Evolutionary conservation across 129 eudicot genomes (phyloP).

Genomic region (Oenanthe sinensis): DNA sequence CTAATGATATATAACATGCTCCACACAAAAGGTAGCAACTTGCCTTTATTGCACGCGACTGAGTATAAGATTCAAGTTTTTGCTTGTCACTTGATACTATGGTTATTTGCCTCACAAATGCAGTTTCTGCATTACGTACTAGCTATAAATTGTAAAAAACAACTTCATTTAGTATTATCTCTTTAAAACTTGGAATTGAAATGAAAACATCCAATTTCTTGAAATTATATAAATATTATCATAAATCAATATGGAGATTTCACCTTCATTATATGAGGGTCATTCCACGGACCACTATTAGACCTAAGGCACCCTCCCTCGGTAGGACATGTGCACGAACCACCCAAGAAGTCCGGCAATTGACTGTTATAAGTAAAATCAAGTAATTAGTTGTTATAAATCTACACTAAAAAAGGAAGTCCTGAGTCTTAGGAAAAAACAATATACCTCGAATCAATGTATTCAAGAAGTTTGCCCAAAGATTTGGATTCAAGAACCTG

Average conservation of each 20-base stretch:
- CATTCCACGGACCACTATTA: slow-evolving; percentile 76
- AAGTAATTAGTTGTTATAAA: slow-evolving; percentile 15
- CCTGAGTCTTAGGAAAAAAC: background rate
- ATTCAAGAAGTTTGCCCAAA: slow-evolving; percentile 53
- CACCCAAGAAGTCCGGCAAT: slow-evolving; percentile 84
- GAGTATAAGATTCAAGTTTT: slow-evolving; percentile 38
- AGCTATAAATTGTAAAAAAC: slow-evolving; percentile 26
- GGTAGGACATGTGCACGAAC: slow-evolving; percentile 64
- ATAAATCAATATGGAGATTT: background rate
- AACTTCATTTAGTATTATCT: background rate
- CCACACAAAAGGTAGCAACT: slow-evolving; percentile 6
- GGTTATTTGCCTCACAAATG: slow-evolving; percentile 44
- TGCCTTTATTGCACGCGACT: slow-evolving; percentile 42
- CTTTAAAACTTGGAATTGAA: background rate
- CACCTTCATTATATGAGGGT: slow-evolving; percentile 80
- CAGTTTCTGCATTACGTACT: slow-evolving; percentile 47
- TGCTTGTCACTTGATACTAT: slow-evolving; percentile 37
- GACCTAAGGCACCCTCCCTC: slow-evolving; percentile 86
- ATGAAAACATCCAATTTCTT: background rate
- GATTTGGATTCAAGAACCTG: slow-evolving; percentile 77
- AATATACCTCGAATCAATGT: slow-evolving; percentile 53
- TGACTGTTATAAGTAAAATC: slow-evolving; percentile 40
- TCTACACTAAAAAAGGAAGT: background rate
- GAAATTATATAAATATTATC: background rate
- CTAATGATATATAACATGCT: background rate